Evolutionary conservation across 352 stramenopile genomes (phyloP).

Genomic region (Phytophthora fragariaefolia): DNA sequence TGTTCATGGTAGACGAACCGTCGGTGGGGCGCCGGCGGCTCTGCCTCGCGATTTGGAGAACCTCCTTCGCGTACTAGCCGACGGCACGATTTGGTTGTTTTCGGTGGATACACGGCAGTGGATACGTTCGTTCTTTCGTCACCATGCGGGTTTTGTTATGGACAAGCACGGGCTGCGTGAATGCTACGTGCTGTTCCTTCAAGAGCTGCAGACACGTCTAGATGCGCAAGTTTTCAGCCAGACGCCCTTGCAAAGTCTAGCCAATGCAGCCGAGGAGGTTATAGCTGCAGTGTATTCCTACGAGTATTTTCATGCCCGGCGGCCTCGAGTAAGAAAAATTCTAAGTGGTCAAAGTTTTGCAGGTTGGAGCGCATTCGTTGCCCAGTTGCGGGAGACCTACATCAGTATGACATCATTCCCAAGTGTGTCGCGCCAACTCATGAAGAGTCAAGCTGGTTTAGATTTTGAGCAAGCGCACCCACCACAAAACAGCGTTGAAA

Average conservation of each 20-base stretch:
- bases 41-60: constrained; percentile 41
- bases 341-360: constrained; percentile 52
- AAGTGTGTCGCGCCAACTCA: not conserved
- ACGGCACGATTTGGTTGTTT: constrained; percentile 56
- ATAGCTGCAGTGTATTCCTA: constrained; percentile 62
- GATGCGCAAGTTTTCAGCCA: constrained; percentile 48
- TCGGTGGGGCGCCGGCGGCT: not conserved
- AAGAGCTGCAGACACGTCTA: constrained; percentile 45
- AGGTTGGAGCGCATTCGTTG: constrained; percentile 59
- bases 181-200: constrained; percentile 48
- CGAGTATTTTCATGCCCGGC: constrained; percentile 49
- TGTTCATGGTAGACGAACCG: not conserved
- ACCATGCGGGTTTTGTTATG: constrained; percentile 31
- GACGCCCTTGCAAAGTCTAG: constrained; percentile 44
- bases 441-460: not conserved
- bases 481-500: constrained; percentile 40
- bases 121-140: constrained; percentile 44
- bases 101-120: constrained; percentile 47
- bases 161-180: constrained; percentile 49
- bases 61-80: constrained; percentile 43
- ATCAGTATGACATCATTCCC: constrained; percentile 34
- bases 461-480: constrained; percentile 15
- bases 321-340: constrained; percentile 49
- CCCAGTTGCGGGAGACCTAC: constrained; percentile 61
- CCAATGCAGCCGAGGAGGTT: constrained; percentile 55